Evolutionary conservation across 73 alveolate genomes (phyloP), one percentile per base, ranked within the genome.

Genomic region (Blepharisma stoltei): DNA sequence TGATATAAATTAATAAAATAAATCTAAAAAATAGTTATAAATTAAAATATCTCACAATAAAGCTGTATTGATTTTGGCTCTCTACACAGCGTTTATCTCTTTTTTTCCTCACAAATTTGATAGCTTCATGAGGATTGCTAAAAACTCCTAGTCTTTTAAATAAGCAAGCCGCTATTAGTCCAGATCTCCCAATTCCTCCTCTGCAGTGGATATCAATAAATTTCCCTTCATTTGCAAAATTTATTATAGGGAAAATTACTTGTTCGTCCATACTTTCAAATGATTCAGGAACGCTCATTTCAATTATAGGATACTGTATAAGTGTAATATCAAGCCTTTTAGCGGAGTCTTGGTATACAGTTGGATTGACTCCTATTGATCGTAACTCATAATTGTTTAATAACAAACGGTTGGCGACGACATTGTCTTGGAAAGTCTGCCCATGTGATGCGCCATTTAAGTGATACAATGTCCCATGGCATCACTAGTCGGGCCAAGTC

Each of bases 171-270:
- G 93, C 95, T 0, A 89, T 37, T 4, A 83, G 55, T 4, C 95
- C 95, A 20, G 95, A 93, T 46, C 95, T 65, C 9, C 95, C 95
- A 27, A 89, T 84, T 2, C 95, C 95, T 1, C 93, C 95, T 81
- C 95, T 65, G 71, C 95, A 89, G 75, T 89, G 95, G 7, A 82
- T 53, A 6, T 86, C 45, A 4, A 82, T 89, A 37, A 75, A 81
- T 37, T 68, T 49, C 44, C 54, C 68, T 46, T 83, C 43, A 9
- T 41, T 47, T 70, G 71, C 27, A 54, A 78, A 75, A 4, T 84
- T 68, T 32, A 83, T 67, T 50, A 83, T 54, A 4, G 50, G 55
- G 48, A 67, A 48, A 45, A 87, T 65, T 4, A 81, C 87, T 3
- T 46, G 78, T 55, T 7, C n/a, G 9, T 78, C 78, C 25, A 52